Conservation (phyloP, 1,284 basidiomycete species). For the Cystobasidiaceae sp. region DNA sequence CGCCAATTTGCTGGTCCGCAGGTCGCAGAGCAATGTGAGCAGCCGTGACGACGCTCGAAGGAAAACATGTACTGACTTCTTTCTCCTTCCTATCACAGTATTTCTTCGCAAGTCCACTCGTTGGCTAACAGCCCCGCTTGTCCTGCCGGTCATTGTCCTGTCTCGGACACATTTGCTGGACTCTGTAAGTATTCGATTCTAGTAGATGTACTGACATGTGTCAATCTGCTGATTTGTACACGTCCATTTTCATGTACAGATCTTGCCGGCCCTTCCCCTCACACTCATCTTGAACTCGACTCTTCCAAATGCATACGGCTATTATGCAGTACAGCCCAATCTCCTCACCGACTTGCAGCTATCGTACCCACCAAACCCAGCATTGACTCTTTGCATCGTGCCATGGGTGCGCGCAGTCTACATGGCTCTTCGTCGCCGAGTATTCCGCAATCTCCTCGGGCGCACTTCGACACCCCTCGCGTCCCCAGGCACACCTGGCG, state of each 20-base stretch:
- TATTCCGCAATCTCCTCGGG: slow-evolving; percentile 37
- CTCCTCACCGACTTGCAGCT: slow-evolving; percentile 35
- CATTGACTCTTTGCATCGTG: slow-evolving; percentile 37
- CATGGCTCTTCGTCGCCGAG: slow-evolving; percentile 26
- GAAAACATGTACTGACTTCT: too few relatives aligned
- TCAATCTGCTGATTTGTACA: neutral
- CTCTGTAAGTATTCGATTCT: slow-evolving; percentile 16
- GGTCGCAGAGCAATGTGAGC: slow-evolving; percentile 62
- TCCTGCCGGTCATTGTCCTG: slow-evolving; percentile 58
- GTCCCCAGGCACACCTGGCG: slow-evolving; percentile 29
- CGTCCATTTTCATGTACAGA: neutral
- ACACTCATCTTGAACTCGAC: slow-evolving; percentile 35
- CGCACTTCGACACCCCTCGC: neutral
- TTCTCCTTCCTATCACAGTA: neutral
- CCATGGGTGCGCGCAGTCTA: slow-evolving; percentile 41
- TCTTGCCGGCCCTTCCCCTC: slow-evolving; percentile 41
- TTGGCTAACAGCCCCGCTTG: slow-evolving; percentile 62
- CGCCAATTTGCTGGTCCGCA: slow-evolving; percentile 59
- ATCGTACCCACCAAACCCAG: slow-evolving; percentile 36
- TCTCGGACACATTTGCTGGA: slow-evolving; percentile 48
- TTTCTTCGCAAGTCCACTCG: slow-evolving; percentile 48
- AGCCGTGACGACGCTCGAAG: too few relatives aligned
- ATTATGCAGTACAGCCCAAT: neutral
- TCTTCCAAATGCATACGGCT: slow-evolving; percentile 14
- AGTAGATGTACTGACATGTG: too few relatives aligned